Conservation (phyloP, 257 asterid genomes). For the Ilex asprella region DNA sequence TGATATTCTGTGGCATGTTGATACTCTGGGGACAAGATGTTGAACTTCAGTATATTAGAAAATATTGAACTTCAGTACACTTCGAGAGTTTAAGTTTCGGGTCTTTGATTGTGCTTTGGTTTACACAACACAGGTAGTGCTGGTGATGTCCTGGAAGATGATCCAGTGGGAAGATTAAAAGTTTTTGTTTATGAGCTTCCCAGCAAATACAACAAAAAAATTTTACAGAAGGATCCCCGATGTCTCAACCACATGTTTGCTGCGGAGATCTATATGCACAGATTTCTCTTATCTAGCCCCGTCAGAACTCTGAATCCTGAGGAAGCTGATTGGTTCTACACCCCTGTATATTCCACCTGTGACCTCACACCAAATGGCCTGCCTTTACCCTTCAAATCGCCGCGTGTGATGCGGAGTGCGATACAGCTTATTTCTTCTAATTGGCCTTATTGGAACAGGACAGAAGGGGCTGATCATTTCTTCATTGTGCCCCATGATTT, state of each 20-base stretch:
- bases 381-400: constrained; percentile 81
- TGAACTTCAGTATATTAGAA: too few species aligned
- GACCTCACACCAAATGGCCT: constrained; percentile 88
- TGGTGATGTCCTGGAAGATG: constrained; percentile 91
- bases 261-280: constrained; percentile 88
- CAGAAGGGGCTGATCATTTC: constrained; percentile 96
- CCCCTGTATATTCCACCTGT: constrained; percentile 81
- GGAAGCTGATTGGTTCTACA: constrained; percentile 92
- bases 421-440: constrained; percentile 77
- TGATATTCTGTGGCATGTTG: neutral
- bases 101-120: neutral
- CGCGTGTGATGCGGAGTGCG: constrained; percentile 93
- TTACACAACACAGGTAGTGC: constrained; percentile 64
- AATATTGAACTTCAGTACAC: neutral
- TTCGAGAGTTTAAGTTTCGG: neutral
- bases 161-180: constrained; percentile 74
- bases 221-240: constrained; percentile 66
- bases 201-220: constrained; percentile 76
- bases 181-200: constrained; percentile 83
- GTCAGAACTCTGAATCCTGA: constrained; percentile 85
- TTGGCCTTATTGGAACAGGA: constrained; percentile 92
- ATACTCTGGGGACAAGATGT: too few species aligned
- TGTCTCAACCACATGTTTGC: constrained; percentile 97
- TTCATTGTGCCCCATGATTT: constrained; percentile 87
- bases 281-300: constrained; percentile 62